Base-by-base conservation (phyloP, 129 eudicot genomes). In the Smallanthus sonchifolius region DNA sequence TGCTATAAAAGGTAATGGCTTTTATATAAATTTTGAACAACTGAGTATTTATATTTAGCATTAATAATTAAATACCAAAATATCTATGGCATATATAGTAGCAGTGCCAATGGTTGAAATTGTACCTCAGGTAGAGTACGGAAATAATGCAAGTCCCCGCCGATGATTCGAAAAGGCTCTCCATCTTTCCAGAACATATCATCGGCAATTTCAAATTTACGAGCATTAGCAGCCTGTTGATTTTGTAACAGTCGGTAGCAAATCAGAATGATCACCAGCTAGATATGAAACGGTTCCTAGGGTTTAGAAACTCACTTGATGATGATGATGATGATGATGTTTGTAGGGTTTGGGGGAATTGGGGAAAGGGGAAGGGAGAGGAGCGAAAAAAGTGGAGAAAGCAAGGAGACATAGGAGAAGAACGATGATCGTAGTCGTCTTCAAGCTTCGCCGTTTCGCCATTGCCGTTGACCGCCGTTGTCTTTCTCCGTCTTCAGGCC, bases 101-200 rank as follows among this genome's bases (percentile, higher is more conserved):
- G 57, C 28, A 51, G 28, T 14, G 28, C 24, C 57, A 49, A 9
- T 16, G 57, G n/a, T 24, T 16, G 28, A 48, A 38, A 14, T 42
- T 38, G 38, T 75, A 93, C 98, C 91, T 86, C 69, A 8, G 97
- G 98, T 20, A 86, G 88, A 65, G 89, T 87, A 43, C 97, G 91
- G 72, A 93, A 93, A 69, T 93, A 93, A 78, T 93, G 98, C 85
- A 93, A 67, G 83, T 93, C 98, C 0, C 98, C 98, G 38, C 98
- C 98, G 48, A 93, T 84, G 30, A 93, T 90, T 72, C 81, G 86
- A 82, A 93, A 93, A n/a, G 91, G 97, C 80, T 86, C 59, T 7
- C 89, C 97, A 35, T 93, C 98, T 83, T 90, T 93, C 96, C 91
- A 87, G 80, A 93, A 93, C 92, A 74, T 83, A 76, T 93, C 97